These are phyloP conservation scores for Podospora fimiseda DNA, from an alignment of 495 filamentous ascomycete genomes.

Conservation along the genomic window DNA sequence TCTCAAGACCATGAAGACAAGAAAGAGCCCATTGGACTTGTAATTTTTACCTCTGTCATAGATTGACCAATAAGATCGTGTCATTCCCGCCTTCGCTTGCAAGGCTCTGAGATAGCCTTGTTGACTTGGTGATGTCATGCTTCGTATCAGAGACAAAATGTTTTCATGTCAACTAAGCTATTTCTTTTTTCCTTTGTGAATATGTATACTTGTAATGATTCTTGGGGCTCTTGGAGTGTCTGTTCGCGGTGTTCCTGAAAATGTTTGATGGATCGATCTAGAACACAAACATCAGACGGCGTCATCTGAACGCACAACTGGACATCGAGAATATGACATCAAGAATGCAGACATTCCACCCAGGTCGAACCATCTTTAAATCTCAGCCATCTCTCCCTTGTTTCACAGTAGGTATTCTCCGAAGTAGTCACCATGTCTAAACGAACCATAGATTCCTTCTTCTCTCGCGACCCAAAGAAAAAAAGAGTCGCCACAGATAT, in stretches of 20 bases:
- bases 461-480: constrained; percentile 39
- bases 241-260: no score
- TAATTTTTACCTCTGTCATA: no score
- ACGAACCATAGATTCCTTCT: constrained; percentile 48
- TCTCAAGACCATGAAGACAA: no score
- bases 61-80: background rate
- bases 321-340: no score
- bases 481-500: background rate
- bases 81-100: background rate
- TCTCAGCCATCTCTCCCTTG: no score
- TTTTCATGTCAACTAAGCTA: no score
- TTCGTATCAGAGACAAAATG: no score
- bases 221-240: background rate
- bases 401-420: background rate
- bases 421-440: constrained; percentile 26
- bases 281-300: background rate
- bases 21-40: no score
- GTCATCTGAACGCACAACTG: no score
- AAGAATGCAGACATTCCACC: no score
- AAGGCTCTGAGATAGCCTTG: background rate
- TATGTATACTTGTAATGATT: no score
- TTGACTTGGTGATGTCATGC: background rate
- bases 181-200: background rate
- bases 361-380: no score
- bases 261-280: background rate